Percentiles rank a stretch among this genome's conserved stretches.
Evolutionary conservation across 177 flowering plant species (phyloP).

Genomic region (Vitis hybrid): DNA sequence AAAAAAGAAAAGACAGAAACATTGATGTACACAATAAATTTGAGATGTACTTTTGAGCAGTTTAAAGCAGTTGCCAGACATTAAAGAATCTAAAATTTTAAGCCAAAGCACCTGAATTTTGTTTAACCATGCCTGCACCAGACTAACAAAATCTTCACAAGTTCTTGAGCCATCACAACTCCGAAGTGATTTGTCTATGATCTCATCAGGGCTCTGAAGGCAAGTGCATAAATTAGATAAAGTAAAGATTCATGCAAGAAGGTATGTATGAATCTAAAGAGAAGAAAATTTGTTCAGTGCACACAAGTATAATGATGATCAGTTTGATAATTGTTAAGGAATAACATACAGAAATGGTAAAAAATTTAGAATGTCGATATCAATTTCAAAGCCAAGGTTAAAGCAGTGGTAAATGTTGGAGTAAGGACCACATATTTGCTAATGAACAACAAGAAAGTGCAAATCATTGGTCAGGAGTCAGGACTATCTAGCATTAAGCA

Average conservation of each 20-base stretch:
- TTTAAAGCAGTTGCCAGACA: neutral
- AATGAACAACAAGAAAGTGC: no score
- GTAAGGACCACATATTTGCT: neutral
- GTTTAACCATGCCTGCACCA: slow-evolving; percentile 79
- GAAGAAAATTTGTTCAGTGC: neutral
- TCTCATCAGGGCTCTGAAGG: slow-evolving; percentile 91
- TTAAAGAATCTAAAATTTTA: neutral
- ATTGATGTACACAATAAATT: neutral
- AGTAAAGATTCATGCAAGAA: neutral
- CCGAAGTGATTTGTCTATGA: slow-evolving; percentile 69
- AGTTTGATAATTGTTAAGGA: neutral
- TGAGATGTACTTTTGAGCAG: neutral
- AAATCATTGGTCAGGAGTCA: no score
- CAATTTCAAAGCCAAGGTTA: neutral
- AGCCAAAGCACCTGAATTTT: slow-evolving; percentile 74
- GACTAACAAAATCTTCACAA: slow-evolving; percentile 88
- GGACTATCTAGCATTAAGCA: no score
- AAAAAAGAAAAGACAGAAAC: no score
- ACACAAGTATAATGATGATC: neutral
- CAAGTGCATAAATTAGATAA: slow-evolving; percentile 21
- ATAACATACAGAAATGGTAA: neutral
- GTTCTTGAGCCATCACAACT: slow-evolving; percentile 64
- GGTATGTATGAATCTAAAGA: neutral
- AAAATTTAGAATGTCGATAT: neutral
- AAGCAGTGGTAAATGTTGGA: neutral